Base-by-base conservation (phyloP, 2,329 filamentous ascomycete genomes). In the Cladosporium velox region DNA sequence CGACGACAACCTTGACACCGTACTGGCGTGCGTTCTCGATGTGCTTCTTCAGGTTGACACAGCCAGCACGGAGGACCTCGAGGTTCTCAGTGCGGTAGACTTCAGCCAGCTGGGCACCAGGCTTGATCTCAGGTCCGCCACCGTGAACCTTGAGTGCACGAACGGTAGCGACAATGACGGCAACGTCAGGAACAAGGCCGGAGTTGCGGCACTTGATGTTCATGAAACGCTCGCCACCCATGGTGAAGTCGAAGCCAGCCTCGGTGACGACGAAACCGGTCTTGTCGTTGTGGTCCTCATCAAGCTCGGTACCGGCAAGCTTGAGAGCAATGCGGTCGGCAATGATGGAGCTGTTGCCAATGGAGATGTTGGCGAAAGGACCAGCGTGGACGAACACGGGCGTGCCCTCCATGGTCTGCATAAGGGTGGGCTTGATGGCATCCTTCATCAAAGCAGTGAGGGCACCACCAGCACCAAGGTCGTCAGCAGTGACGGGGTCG, bases 201-300 rank as follows among this genome's bases (percentile, higher is more conserved):
- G 94, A 97, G 11, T 93, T 91, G 67, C 95, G 91, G 83, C 95
- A 98, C 86, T 99, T 99, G 85, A 99, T 98, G 84, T 99, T 98
- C 88, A 99, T 98, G 86, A 99, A 99, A 62, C 95, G 91, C 85
- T 99, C 95, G 69, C 95, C 95, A 70, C 95, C 95, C 95, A 99
- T 99, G 74, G 95, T 98, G 82, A 99, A 99, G 80, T 99, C 95
- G 79, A 99, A 99, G 11, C 95, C 95, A 63, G 95, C 94, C 80
- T 99, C 95, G 1, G 95, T 99, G 44, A 99, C 89, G 26, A 97
- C 94, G 74, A 95, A 98, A 11, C 95, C 95, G 34, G 91, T 87
- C 84, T 95, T 94, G 72, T 89, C 83, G 60, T 88, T 84, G 75
- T 93, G 87, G 73, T 96, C 87, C 82, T 98, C 95, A 70, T 96